Conservation (phyloP, 78 protist species). For the Anaeramoeba ignava region DNA sequence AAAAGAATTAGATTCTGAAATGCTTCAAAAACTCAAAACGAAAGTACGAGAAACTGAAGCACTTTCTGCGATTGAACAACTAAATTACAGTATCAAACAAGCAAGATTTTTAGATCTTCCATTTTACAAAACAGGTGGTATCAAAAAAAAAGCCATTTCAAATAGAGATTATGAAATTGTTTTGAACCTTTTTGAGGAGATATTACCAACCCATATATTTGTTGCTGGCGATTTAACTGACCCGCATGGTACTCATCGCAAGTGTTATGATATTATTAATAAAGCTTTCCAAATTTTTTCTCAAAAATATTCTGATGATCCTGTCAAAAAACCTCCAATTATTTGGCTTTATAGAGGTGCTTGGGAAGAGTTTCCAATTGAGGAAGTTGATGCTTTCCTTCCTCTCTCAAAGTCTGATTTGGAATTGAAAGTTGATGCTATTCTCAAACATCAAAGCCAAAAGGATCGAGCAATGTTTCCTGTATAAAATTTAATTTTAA, state of each 20-base stretch:
- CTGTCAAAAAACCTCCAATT: conserved; percentile 3
- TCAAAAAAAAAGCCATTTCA: conserved; percentile 52
- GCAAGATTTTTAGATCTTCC: conserved; percentile 55
- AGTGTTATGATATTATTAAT: conserved; percentile 34
- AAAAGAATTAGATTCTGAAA: background rate
- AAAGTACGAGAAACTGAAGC: conserved; percentile 53
- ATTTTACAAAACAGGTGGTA: conserved; percentile 61
- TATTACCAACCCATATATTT: conserved; percentile 47
- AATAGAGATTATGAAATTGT: conserved; percentile 51
- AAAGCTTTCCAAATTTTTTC: conserved; percentile 31
- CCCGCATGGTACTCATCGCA: conserved; percentile 68
- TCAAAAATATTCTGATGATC: background rate
- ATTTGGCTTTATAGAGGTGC: conserved; percentile 68
- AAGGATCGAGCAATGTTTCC: conserved; percentile 62
- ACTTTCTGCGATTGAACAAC: conserved; percentile 1
- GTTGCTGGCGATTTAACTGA: conserved; percentile 66
- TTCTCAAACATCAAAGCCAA: conserved; percentile 58
- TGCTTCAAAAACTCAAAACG: conserved; percentile 42
- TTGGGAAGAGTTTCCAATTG: conserved; percentile 58
- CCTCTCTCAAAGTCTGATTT: conserved; percentile 53
- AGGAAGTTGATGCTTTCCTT: conserved; percentile 47
- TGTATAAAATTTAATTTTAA: no score
- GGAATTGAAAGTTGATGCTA: conserved; percentile 40
- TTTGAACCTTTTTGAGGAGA: conserved; percentile 24
- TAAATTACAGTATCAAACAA: background rate